phyloP scores from a whole-genome alignment of 2,329 filamentous ascomycete genomes.

The Pseudopyricularia cyperi region DNA sequence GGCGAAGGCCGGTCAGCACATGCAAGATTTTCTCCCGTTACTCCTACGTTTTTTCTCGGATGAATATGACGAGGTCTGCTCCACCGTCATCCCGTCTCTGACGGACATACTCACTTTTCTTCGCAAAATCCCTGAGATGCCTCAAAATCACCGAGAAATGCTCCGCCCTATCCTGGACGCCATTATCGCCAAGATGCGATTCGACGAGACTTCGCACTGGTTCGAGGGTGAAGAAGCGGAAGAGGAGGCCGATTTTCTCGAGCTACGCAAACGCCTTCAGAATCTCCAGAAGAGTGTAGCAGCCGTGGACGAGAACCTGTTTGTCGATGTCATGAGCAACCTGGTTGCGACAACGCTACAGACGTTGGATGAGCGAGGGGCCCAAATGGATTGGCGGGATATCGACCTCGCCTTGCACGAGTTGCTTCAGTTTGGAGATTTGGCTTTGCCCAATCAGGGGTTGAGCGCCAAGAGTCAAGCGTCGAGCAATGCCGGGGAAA shows the following conservation, averaged over 20 bases:
- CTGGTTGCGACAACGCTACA: conserved; percentile 82
- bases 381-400: conserved; percentile 83
- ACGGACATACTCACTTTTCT: conserved; percentile 87
- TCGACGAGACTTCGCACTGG: conserved; percentile 89
- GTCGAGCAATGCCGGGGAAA: conserved; percentile 64
- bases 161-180: conserved; percentile 80
- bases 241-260: conserved; percentile 94
- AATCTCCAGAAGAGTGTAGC: conserved; percentile 88
- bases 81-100: conserved; percentile 83
- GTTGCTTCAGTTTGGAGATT: conserved; percentile 90
- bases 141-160: conserved; percentile 65
- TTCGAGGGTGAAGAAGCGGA: conserved; percentile 89
- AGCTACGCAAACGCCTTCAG: conserved; percentile 79
- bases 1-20: conserved; percentile 64
- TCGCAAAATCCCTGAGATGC: conserved; percentile 65
- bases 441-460: conserved; percentile 79
- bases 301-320: conserved; percentile 74
- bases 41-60: conserved; percentile 92
- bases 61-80: conserved; percentile 96
- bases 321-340: conserved; percentile 76
- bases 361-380: conserved; percentile 59
- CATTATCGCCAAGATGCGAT: conserved; percentile 92
- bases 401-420: conserved; percentile 87
- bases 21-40: conserved; percentile 75
- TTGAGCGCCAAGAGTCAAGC: conserved; percentile 78